phyloP scores from a whole-genome alignment of 768 basidiomycete genomes.

The Hygrocybe punicea region DNA sequence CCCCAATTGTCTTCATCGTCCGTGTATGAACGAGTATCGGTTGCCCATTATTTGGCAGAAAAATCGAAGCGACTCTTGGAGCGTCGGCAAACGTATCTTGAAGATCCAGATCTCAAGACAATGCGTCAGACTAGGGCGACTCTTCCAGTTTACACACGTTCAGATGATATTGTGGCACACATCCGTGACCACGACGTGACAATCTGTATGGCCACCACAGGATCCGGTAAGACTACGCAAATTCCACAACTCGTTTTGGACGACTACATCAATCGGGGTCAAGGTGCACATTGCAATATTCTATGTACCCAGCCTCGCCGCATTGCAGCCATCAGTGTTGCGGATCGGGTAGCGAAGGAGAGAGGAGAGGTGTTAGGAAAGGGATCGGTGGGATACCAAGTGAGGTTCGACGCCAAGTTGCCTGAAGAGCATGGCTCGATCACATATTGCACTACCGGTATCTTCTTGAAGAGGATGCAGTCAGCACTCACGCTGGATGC shows the following conservation, averaged over 20 bases:
- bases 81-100: constrained; percentile 56
- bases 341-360: constrained; percentile 87
- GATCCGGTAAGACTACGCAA: constrained; percentile 93
- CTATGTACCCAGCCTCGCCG: constrained; percentile 92
- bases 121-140: constrained; percentile 66
- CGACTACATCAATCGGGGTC: constrained; percentile 68
- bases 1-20: constrained; percentile 3
- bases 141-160: constrained; percentile 73
- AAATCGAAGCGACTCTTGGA: constrained; percentile 60
- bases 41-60: constrained; percentile 29
- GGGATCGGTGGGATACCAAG: constrained; percentile 79
- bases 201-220: constrained; percentile 85
- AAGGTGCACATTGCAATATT: constrained; percentile 83
- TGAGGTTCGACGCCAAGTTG: constrained; percentile 80
- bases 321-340: constrained; percentile 87
- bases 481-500: constrained; percentile 53
- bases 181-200: constrained; percentile 79
- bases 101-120: constrained; percentile 53
- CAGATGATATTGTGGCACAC: constrained; percentile 62
- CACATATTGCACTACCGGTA: constrained; percentile 90
- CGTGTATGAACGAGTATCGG: constrained; percentile 3
- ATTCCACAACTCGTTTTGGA: constrained; percentile 91
- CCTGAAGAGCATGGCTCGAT: constrained; percentile 81
- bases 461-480: constrained; percentile 85
- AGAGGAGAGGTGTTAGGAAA: constrained; percentile 66